Evolutionary conservation across 2,329 filamentous ascomycete genomes (phyloP), one percentile per base, ranked within the genome.

Genomic region (Sclerotinia nivalis): DNA sequence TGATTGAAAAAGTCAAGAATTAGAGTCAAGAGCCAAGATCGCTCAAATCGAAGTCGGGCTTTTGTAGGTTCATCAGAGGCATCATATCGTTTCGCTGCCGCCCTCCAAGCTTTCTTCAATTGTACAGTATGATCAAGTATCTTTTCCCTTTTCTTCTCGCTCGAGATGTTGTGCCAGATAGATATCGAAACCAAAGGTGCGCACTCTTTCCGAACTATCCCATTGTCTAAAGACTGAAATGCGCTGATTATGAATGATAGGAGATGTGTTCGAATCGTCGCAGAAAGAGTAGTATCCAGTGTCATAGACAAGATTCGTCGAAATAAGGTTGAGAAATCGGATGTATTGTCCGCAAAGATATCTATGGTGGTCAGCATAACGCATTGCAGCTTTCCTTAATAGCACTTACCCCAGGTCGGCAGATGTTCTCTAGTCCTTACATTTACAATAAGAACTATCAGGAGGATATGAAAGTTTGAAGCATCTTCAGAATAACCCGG

Each of bases 141-240:
- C 47, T 83, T 83, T 68, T 97, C 92, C 74, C 93, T 88, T 72
- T 89, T 87, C 70, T 86, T 85, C 47, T 96, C 93, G 69, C 87
- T 91, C 43, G 92, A 91, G 50, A 99, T 82, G 78, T 97, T 96
- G 77, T 98, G 93, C 96, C 96, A 99, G 76, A 96, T 93, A 0
- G 92, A 91, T 75, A 99, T 97, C 18, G 93, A 96, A 28, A 99
- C 95, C 66, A 99, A 83, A 1, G 96, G 93, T 9, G 95, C 96
- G 80, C 96, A 98, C 83, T 99, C 96, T 80, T 97, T 98, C 72
- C 96, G 90, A 64, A 99, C 92, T 69, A 97, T 87, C 50, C 88
- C 87, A 78, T 89, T 94, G 79, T 99, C 96, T 45, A 99, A 85
- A 60, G 93, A 97, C 80, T 98, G 94, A 78, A 97, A 99, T 49